These are phyloP conservation scores for Plectosphaerella sp. DNA, from an alignment of 2,329 filamentous ascomycete genomes.

Conservation along the genomic window DNA sequence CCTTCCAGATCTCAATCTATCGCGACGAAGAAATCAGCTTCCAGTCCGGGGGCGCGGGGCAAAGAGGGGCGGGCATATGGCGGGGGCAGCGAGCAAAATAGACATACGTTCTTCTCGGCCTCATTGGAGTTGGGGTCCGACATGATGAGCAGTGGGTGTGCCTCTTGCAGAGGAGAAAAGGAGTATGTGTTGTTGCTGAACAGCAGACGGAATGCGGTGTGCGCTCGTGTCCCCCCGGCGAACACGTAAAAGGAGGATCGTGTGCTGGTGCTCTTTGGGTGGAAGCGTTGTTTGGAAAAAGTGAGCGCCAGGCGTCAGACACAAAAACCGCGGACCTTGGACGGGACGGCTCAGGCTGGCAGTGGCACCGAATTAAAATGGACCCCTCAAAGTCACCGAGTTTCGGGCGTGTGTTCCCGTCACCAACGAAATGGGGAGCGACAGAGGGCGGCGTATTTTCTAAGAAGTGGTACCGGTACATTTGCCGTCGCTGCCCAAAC, in stretches of 20 bases:
- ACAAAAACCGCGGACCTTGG: too few species aligned
- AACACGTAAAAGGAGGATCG: too few species aligned
- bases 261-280: too few species aligned
- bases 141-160: conserved; percentile 55
- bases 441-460: too few species aligned
- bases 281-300: too few species aligned
- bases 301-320: too few species aligned
- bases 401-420: too few species aligned
- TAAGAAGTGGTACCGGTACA: too few species aligned
- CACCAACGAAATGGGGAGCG: too few species aligned
- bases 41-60: conserved; percentile 10
- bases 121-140: conserved; percentile 83
- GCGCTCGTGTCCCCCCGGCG: too few species aligned
- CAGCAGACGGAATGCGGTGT: not conserved
- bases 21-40: conserved; percentile 12
- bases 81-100: not conserved
- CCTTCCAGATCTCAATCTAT: conserved; percentile 84
- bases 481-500: too few species aligned
- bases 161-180: conserved; percentile 11
- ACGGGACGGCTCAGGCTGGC: too few species aligned
- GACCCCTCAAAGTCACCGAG: not conserved
- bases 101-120: conserved; percentile 88
- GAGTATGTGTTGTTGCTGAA: conserved; percentile 6
- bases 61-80: conserved; percentile 6
- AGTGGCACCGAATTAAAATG: not conserved